Evolutionary conservation across 1,139 yeast species (phyloP), one percentile per base, ranked within the genome.

Genomic region (Lizanozyma gosingica): DNA sequence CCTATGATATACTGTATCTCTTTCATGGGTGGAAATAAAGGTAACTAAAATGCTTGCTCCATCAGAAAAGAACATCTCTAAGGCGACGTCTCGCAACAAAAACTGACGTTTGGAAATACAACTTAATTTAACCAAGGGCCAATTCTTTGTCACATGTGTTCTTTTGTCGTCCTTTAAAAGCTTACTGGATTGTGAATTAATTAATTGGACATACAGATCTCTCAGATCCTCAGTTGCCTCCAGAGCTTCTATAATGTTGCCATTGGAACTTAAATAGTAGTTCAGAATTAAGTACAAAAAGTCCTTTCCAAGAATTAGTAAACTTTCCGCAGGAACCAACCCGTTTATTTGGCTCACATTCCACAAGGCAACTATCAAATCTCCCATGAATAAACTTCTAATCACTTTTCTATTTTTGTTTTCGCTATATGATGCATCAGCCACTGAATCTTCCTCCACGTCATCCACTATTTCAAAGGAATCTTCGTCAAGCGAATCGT

Each of bases 311-410:
- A 82, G 55, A 17, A 86, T 81, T 60, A 86, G 62, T 38, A 86
- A 67, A 32, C 92, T 84, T 52, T 85, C 94, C 17, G 72, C 64
- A 1, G 88, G 78, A 17, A 80, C 84, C 17, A 86, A 61, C 0
- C 95, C 95, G 43, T 80, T 64, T 17, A 86, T 75, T 40, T 80
- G 79, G 44, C 88, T 77, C 2, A 83, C 77, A 55, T 86, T 86
- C 80, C 86, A 80, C n/a, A 86, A 60, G 8, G 77, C 76, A 14
- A 65, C 68, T 18, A 86, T 83, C 40, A 71, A 73, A 54, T 86
- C 96, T n/a, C 85, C 84, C 43, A 77, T 71, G 50, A 65, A 80
- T 39, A 86, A 60, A 49, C 83, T 75, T 43, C 90, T 67, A 22
- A 85, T 61, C 0, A 86, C 83, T 52, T 81, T 81, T 41, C 94